phyloP scores from a whole-genome alignment of 768 basidiomycete species.

The Collybia nuda region DNA sequence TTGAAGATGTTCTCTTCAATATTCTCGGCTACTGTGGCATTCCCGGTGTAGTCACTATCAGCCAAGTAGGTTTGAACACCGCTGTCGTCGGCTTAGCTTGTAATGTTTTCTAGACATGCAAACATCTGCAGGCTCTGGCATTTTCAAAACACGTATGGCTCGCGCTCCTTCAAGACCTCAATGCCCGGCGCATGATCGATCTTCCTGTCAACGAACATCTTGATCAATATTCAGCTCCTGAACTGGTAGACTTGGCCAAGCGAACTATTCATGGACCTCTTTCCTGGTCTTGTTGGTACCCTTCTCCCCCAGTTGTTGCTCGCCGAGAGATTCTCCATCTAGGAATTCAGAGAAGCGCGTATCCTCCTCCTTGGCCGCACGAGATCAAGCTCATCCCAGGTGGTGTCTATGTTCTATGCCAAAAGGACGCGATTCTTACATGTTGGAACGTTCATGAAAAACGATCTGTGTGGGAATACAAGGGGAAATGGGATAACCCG shows the following conservation, averaged over 20 bases:
- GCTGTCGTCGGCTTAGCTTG: not conserved
- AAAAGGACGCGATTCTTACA: not conserved
- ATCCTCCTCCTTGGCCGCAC: not conserved
- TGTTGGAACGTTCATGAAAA: not conserved
- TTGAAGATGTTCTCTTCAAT: not conserved
- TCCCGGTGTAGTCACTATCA: not conserved
- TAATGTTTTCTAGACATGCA: not conserved
- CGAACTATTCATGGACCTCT: constrained; percentile 1
- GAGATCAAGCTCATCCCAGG: not conserved
- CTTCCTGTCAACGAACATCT: not conserved
- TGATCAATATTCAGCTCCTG: not conserved
- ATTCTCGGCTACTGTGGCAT: not conserved
- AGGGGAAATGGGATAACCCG: not conserved
- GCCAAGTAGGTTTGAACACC: not conserved
- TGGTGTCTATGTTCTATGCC: not conserved
- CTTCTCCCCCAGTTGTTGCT: not conserved
- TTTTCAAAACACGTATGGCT: constrained; percentile 1
- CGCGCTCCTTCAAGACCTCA: not conserved
- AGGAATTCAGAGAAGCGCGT: not conserved
- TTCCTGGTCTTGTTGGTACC: not conserved
- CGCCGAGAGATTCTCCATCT: not conserved
- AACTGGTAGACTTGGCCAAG: not conserved
- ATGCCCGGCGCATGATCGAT: constrained; percentile 1
- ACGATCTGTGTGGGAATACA: not conserved
- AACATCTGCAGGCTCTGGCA: not conserved